Conservation (phyloP, 225 moss, liverwort and hornwort genomes). For the Rhytidiadelphus loreus region DNA sequence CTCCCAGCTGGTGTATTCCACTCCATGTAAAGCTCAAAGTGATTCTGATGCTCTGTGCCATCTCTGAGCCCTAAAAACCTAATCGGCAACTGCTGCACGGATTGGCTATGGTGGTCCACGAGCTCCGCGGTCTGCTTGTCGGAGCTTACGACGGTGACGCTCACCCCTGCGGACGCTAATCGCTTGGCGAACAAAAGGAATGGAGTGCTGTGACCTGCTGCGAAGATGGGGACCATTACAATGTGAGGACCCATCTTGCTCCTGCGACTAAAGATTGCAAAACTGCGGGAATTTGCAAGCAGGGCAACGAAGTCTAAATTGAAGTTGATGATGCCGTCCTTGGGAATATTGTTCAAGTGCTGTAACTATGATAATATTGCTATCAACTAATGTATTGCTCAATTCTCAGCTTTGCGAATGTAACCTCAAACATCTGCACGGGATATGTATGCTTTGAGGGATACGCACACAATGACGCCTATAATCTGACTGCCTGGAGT, state of each 20-base stretch:
- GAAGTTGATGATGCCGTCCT: neutral
- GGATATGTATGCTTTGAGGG: neutral
- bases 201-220: slow-evolving; percentile 20
- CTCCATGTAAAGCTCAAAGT: neutral
- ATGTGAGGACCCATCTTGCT: slow-evolving; percentile 13
- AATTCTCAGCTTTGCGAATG: neutral
- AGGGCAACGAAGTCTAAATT: neutral
- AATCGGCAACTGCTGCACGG: neutral
- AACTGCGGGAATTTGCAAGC: neutral
- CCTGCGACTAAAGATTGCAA: neutral
- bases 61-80: slow-evolving; percentile 6
- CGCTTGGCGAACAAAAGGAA: slow-evolving; percentile 11
- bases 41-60: neutral
- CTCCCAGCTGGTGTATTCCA: neutral
- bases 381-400: neutral
- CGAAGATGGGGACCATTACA: slow-evolving; percentile 6
- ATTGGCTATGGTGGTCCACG: neutral
- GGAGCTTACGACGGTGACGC: slow-evolving; percentile 14
- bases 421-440: neutral
- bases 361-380: neutral
- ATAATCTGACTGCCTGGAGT: neutral
- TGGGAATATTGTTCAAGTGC: neutral
- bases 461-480: neutral
- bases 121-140: slow-evolving; percentile 18
- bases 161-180: slow-evolving; percentile 13